These are phyloP conservation scores for Candida hungchunana DNA, from an alignment of 805 yeast genomes.

Conservation along the genomic window DNA sequence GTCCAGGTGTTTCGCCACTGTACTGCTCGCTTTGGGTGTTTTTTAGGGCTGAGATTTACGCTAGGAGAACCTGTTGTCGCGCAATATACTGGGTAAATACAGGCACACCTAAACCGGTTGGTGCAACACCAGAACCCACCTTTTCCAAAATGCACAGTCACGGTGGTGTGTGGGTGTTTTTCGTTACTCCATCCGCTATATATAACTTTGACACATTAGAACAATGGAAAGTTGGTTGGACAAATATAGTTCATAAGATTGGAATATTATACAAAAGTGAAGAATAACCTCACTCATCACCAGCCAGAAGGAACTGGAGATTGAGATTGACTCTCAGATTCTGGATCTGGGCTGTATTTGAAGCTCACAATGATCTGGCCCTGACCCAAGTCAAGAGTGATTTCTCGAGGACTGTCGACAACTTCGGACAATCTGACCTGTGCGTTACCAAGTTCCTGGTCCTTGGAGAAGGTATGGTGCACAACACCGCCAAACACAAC, in stretches of 20 bases:
- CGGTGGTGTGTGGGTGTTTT: conserved; percentile 11
- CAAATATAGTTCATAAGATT: too few relatives aligned
- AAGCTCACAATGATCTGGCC: conserved; percentile 42
- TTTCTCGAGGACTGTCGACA: conserved; percentile 40
- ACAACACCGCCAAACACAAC: conserved; percentile 58
- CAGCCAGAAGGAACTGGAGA: conserved; percentile 22
- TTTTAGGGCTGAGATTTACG: conserved; percentile 9
- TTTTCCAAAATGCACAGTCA: conserved; percentile 7
- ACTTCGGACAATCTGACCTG: conserved; percentile 48
- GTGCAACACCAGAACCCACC: conserved; percentile 5
- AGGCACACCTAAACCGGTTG: conserved; percentile 2
- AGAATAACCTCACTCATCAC: too few relatives aligned
- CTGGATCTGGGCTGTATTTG: conserved; percentile 30
- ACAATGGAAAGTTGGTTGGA: too few relatives aligned
- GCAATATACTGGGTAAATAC: conserved; percentile 9
- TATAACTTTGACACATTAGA: not conserved
- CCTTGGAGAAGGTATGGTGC: conserved; percentile 72
- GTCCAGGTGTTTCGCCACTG: conserved; percentile 13
- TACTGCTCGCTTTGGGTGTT: too few relatives aligned
- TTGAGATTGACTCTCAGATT: conserved; percentile 15
- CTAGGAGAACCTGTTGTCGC: not conserved
- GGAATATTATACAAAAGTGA: conserved; percentile 11
- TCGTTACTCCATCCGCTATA: not conserved
- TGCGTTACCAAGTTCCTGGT: conserved; percentile 57
- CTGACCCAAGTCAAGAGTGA: conserved; percentile 34